Conservation (phyloP, 2,329 filamentous ascomycete species). For the Penicillium olsonii region DNA sequence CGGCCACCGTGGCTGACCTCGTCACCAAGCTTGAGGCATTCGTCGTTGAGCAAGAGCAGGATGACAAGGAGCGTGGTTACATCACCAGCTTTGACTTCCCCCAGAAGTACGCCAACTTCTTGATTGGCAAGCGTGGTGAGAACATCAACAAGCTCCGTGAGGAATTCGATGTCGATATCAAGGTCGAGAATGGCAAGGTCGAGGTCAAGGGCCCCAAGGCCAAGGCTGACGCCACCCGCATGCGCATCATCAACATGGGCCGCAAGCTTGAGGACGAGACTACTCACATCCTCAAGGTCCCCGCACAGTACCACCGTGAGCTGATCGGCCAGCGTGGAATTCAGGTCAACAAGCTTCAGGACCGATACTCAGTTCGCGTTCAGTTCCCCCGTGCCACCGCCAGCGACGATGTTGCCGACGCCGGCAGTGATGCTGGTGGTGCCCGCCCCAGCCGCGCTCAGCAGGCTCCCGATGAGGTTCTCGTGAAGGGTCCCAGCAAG, state of each 20-base stretch:
- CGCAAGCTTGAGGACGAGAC: constrained; percentile 89
- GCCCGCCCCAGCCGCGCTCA: constrained; percentile 63
- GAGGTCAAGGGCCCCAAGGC: constrained; percentile 94
- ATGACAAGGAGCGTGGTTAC: constrained; percentile 91
- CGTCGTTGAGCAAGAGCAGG: constrained; percentile 82
- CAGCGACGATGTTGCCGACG: constrained; percentile 66
- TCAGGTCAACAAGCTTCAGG: constrained; percentile 89
- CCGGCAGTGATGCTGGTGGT: constrained; percentile 64
- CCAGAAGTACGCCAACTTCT: constrained; percentile 88
- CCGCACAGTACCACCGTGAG: constrained; percentile 90
- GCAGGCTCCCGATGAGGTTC: constrained; percentile 84
- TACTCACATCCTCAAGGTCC: constrained; percentile 83
- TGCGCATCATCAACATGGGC: constrained; percentile 75
- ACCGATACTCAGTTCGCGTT: constrained; percentile 88
- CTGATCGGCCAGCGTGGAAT: constrained; percentile 85
- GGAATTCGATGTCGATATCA: constrained; percentile 74
- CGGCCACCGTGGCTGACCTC: constrained; percentile 70
- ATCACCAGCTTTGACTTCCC: constrained; percentile 88
- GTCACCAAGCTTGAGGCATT: constrained; percentile 74
- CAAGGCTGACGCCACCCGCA: constrained; percentile 84
- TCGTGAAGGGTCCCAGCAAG: constrained; percentile 86
- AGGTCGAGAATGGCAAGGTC: constrained; percentile 90
- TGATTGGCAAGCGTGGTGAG: constrained; percentile 67
- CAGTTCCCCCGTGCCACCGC: constrained; percentile 76
- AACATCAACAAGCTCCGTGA: constrained; percentile 70